A percentile compares a stretch with the other conserved stretches of the same genome.
These are phyloP conservation scores for Xerocomellus intermedius DNA, from an alignment of 768 basidiomycete species.

Conservation along the genomic window DNA sequence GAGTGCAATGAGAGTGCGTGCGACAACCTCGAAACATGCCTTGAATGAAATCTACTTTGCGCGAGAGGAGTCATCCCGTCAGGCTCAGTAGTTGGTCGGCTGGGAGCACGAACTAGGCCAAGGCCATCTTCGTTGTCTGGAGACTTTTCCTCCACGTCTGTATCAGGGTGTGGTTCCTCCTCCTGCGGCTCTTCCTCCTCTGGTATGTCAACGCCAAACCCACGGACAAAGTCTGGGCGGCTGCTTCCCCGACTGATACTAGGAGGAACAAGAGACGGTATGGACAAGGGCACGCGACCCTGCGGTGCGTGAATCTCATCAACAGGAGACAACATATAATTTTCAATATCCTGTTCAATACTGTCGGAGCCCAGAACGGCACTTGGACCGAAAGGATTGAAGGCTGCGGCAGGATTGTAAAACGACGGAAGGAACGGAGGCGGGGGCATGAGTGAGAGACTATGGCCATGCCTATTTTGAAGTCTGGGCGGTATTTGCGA, in stretches of 20 bases:
- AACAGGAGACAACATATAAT: slow-evolving; percentile 21
- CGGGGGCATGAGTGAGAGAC: slow-evolving; percentile 67
- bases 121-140: slow-evolving; percentile 36
- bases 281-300: slow-evolving; percentile 48
- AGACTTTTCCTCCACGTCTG: slow-evolving; percentile 37
- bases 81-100: slow-evolving; percentile 31
- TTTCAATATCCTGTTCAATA: slow-evolving; percentile 31
- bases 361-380: slow-evolving; percentile 55
- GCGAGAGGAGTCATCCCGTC: slow-evolving; percentile 47
- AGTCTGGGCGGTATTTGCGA: slow-evolving; percentile 36
- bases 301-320: slow-evolving; percentile 52
- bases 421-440: slow-evolving; percentile 36
- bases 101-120: slow-evolving; percentile 19
- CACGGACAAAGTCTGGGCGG: slow-evolving; percentile 70
- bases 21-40: slow-evolving; percentile 66
- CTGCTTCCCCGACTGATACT: slow-evolving; percentile 44
- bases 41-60: slow-evolving; percentile 58
- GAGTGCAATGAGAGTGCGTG: slow-evolving; percentile 66
- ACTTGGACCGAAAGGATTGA: slow-evolving; percentile 65
- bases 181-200: slow-evolving; percentile 69
- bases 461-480: slow-evolving; percentile 67
- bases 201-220: slow-evolving; percentile 79
- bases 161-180: slow-evolving; percentile 34
- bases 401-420: slow-evolving; percentile 40
- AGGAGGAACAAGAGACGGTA: slow-evolving; percentile 47